Conservation (phyloP, 163 green algal genomes). For the Prototheca cutis region DNA sequence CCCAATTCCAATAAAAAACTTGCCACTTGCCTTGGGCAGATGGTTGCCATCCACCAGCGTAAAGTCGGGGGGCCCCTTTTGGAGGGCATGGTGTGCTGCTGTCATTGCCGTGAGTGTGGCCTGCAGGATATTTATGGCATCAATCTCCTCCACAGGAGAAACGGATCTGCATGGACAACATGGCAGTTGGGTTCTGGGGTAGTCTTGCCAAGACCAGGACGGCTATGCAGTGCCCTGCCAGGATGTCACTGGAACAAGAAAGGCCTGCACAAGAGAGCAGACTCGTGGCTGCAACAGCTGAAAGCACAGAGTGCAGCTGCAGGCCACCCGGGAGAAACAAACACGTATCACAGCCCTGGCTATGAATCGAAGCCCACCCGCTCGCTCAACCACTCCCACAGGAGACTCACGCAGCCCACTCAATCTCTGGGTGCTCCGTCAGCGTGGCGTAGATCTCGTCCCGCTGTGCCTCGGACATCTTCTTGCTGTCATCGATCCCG, state of each 20-base stretch:
- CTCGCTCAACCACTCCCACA: not conserved
- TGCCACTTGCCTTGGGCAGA: constrained; percentile 28
- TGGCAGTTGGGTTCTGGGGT: not conserved
- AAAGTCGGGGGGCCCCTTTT: constrained; percentile 33
- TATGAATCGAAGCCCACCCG: not conserved
- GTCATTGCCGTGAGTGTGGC: constrained; percentile 78
- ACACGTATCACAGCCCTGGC: not conserved
- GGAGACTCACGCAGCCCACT: constrained; percentile 42
- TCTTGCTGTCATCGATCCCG: constrained; percentile 70
- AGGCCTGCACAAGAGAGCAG: too few species aligned
- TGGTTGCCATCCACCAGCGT: constrained; percentile 75
- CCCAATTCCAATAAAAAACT: constrained; percentile 10
- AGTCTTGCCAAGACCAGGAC: too few species aligned
- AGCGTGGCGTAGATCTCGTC: constrained; percentile 55
- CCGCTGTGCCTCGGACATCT: constrained; percentile 50
- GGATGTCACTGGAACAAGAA: not conserved
- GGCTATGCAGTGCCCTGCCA: too few species aligned
- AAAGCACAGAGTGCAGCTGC: constrained; percentile 17
- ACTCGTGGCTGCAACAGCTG: too few species aligned
- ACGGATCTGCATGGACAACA: not conserved
- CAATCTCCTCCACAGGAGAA: constrained; percentile 44
- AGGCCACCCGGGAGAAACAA: not conserved
- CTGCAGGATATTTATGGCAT: constrained; percentile 90
- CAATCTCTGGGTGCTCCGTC: constrained; percentile 34
- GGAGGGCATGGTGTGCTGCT: constrained; percentile 33